Conservation (phyloP, 1,284 basidiomycete genomes). For the Trichosporon sp. region DNA sequence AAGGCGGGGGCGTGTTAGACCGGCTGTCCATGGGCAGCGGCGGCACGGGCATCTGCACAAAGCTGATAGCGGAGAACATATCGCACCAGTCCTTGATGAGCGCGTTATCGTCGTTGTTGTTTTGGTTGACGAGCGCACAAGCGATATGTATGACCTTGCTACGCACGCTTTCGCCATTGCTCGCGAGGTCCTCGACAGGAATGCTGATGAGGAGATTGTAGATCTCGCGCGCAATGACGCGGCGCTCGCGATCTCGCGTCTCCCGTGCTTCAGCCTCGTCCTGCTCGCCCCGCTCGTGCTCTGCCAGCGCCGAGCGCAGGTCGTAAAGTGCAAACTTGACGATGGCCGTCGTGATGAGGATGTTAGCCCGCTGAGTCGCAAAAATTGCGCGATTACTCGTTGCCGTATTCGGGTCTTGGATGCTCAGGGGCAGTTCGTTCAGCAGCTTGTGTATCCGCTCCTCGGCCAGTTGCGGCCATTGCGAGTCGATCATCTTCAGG, state of each 20-base stretch:
- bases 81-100: constrained; percentile 47
- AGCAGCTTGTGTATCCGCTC: constrained; percentile 35
- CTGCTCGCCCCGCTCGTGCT: constrained; percentile 19
- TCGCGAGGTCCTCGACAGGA: constrained; percentile 46
- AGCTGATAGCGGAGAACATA: constrained; percentile 37
- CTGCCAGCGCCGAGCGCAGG: constrained; percentile 33
- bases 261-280: constrained; percentile 8
- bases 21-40: constrained; percentile 22
- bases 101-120: constrained; percentile 32
- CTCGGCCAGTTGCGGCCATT: constrained; percentile 33
- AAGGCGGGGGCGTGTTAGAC: constrained; percentile 25
- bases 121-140: constrained; percentile 40
- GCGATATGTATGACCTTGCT: constrained; percentile 47
- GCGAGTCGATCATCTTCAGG: constrained; percentile 18
- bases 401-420: constrained; percentile 30
- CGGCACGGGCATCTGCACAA: constrained; percentile 46
- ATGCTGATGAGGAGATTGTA: constrained; percentile 43
- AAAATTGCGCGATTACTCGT: constrained; percentile 33
- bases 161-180: constrained; percentile 47
- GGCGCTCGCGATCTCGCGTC: constrained; percentile 37
- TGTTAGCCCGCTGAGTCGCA: constrained; percentile 43
- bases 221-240: constrained; percentile 43
- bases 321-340: constrained; percentile 47
- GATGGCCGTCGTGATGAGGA: constrained; percentile 44
- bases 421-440: constrained; percentile 29